Conservation (phyloP, 2,329 filamentous ascomycete genomes). For the Dothidotthia symphoricarpi region DNA sequence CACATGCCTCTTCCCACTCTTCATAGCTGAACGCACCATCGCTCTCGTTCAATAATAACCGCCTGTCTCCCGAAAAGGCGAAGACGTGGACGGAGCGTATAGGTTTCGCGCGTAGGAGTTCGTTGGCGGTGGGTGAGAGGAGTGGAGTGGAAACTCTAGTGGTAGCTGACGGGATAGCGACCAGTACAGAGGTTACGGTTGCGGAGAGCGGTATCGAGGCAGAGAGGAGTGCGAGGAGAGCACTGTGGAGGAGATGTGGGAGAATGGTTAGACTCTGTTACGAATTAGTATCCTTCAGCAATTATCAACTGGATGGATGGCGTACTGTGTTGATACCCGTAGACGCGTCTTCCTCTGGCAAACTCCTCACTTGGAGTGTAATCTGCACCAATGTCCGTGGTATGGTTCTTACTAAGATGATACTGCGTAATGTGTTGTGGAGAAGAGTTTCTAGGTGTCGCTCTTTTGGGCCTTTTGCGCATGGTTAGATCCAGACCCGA, state of each 20-base stretch:
- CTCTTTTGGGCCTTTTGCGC: slow-evolving; percentile 45
- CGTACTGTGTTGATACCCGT: slow-evolving; percentile 61
- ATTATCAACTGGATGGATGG: too few relatives aligned
- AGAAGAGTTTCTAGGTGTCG: slow-evolving; percentile 78
- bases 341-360: slow-evolving; percentile 65
- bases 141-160: slow-evolving; percentile 49
- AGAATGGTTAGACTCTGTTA: slow-evolving; percentile 72
- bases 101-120: slow-evolving; percentile 64
- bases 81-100: slow-evolving; percentile 84
- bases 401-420: slow-evolving; percentile 72
- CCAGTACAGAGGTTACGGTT: slow-evolving; percentile 73
- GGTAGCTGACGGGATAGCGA: slow-evolving; percentile 75
- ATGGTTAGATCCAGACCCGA: neutral
- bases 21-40: slow-evolving; percentile 73
- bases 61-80: slow-evolving; percentile 65
- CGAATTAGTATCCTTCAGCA: slow-evolving; percentile 7
- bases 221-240: slow-evolving; percentile 79
- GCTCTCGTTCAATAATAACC: slow-evolving; percentile 76
- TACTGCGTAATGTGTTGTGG: slow-evolving; percentile 68
- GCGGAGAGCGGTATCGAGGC: slow-evolving; percentile 77
- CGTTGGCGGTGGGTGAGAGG: slow-evolving; percentile 58
- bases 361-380: slow-evolving; percentile 71
- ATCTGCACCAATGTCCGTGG: slow-evolving; percentile 77
- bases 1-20: slow-evolving; percentile 71
- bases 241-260: slow-evolving; percentile 77